Percentiles rank a stretch among this genome's conserved stretches.
These are phyloP conservation scores for Tympanopsis confertula DNA, from an alignment of 2,329 filamentous ascomycete species.

Conservation along the genomic window DNA sequence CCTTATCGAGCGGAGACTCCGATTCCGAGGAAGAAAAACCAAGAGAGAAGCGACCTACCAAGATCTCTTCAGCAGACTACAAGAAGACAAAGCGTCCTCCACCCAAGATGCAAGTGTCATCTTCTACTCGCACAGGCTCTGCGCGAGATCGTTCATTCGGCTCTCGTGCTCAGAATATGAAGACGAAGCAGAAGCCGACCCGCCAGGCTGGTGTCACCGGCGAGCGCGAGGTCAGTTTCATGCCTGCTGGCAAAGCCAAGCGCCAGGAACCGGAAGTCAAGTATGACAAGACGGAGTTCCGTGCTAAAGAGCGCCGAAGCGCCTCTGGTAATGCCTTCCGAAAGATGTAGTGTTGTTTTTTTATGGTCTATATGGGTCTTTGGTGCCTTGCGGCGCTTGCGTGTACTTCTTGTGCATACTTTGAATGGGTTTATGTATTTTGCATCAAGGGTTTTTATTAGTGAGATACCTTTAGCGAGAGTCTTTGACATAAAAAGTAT, in stretches of 20 bases:
- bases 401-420: too few relatives aligned
- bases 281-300: slow-evolving; percentile 11
- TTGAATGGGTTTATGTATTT: too few relatives aligned
- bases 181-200: slow-evolving; percentile 7
- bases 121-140: slow-evolving; percentile 29
- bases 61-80: slow-evolving; percentile 30
- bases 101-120: slow-evolving; percentile 44
- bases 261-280: slow-evolving; percentile 14
- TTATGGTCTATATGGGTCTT: too few relatives aligned
- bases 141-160: slow-evolving; percentile 40
- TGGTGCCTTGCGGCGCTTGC: background rate
- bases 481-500: too few relatives aligned
- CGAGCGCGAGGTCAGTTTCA: slow-evolving; percentile 48
- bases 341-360: slow-evolving; percentile 20
- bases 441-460: too few relatives aligned
- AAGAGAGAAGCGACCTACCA: slow-evolving; percentile 31
- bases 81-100: slow-evolving; percentile 23
- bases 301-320: slow-evolving; percentile 29
- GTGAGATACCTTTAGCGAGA: too few relatives aligned
- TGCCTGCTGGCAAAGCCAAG: slow-evolving; percentile 28
- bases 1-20: slow-evolving; percentile 34
- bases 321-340: slow-evolving; percentile 34
- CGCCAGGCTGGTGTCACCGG: slow-evolving; percentile 27
- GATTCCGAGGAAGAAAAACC: slow-evolving; percentile 24
- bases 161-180: slow-evolving; percentile 11